phyloP scores from a whole-genome alignment of 2,329 filamentous ascomycete species.

The Onygenales sp. region DNA sequence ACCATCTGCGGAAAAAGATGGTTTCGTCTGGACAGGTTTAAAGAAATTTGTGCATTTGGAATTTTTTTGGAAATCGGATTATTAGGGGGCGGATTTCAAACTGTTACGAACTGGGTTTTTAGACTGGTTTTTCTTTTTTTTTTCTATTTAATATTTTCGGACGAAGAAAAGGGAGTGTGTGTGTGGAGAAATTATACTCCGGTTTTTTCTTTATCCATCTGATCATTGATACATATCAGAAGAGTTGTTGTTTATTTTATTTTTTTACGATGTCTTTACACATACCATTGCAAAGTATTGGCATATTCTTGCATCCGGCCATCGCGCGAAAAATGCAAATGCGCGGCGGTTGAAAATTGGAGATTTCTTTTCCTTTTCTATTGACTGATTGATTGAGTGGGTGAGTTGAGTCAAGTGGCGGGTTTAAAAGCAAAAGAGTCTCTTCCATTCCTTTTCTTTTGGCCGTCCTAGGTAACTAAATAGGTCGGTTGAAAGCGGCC shows the following conservation, averaged over 20 bases:
- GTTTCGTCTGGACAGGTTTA: slow-evolving; percentile 76
- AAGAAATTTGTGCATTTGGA: slow-evolving; percentile 6
- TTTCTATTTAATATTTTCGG: not conserved
- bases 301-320: too few relatives aligned
- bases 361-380: too few relatives aligned
- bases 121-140: not conserved
- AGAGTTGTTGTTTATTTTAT: not conserved
- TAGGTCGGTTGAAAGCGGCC: too few relatives aligned
- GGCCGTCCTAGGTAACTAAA: too few relatives aligned
- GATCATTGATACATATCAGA: too few relatives aligned
- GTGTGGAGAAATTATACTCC: too few relatives aligned
- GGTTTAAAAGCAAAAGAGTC: too few relatives aligned
- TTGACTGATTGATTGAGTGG: too few relatives aligned
- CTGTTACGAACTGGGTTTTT: not conserved
- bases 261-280: not conserved
- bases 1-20: slow-evolving; percentile 99
- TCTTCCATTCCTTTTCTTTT: too few relatives aligned
- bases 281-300: too few relatives aligned
- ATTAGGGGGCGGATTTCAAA: not conserved
- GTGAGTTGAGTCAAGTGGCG: too few relatives aligned
- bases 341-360: not conserved
- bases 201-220: not conserved
- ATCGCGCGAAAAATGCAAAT: not conserved
- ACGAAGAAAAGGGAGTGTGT: not conserved
- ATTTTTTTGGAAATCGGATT: not conserved